These are phyloP conservation scores for Pyrus pyrifolia DNA, from an alignment of 306 rosid species.

Conservation along the genomic window DNA sequence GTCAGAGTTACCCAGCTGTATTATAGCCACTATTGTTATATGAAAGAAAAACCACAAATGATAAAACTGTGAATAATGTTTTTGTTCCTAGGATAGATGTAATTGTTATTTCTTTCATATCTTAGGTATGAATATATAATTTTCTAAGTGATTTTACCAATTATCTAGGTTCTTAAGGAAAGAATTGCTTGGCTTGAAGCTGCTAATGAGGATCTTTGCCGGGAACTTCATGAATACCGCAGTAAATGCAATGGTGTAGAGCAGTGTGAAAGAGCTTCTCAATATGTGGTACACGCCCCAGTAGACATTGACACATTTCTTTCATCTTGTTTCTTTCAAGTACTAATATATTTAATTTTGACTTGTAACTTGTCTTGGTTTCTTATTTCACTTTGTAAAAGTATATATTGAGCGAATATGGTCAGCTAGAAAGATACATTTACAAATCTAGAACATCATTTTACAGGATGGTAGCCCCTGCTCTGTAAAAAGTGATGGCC, in stretches of 20 bases:
- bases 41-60: not conserved
- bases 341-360: not conserved
- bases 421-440: constrained; percentile 14
- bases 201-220: constrained; percentile 93
- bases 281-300: constrained; percentile 35
- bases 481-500: constrained; percentile 68
- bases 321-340: not conserved
- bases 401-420: not conserved
- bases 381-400: not conserved
- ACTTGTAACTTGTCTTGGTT: not conserved
- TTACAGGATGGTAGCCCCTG: constrained; percentile 65
- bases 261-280: constrained; percentile 62
- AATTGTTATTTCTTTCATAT: not conserved
- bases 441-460: constrained; percentile 18
- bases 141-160: not conserved
- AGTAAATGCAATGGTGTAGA: constrained; percentile 61
- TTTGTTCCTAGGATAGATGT: not conserved
- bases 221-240: constrained; percentile 91
- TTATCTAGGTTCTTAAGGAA: constrained; percentile 84
- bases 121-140: not conserved
- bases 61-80: not conserved
- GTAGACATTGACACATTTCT: constrained; percentile 10
- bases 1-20: not conserved
- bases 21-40: not conserved
- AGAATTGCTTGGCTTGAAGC: constrained; percentile 97